Evolutionary conservation across 2,329 filamentous ascomycete species (phyloP).

Genomic region (Xenosphaeropsis pyriputrescens): DNA sequence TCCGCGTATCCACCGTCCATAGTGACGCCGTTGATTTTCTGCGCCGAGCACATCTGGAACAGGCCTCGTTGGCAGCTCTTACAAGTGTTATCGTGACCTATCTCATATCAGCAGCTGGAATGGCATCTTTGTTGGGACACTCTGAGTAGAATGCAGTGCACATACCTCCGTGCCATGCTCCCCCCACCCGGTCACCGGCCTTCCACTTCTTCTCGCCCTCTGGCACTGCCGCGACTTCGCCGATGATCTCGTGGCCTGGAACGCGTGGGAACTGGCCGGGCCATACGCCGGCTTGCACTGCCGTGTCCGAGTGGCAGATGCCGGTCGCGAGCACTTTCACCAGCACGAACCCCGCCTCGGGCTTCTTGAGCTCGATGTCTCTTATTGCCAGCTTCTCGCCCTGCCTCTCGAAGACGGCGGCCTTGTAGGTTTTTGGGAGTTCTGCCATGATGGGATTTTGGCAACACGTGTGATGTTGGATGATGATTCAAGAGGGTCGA

Average conservation of each 20-base stretch:
- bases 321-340: slow-evolving; percentile 61
- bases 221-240: slow-evolving; percentile 47
- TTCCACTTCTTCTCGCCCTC: slow-evolving; percentile 40
- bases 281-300: slow-evolving; percentile 30
- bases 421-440: slow-evolving; percentile 53
- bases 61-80: slow-evolving; percentile 44
- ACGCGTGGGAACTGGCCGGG: slow-evolving; percentile 43
- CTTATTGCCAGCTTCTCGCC: slow-evolving; percentile 39
- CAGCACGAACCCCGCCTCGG: slow-evolving; percentile 43
- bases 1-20: slow-evolving; percentile 54
- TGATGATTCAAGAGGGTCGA: too few species aligned
- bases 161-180: slow-evolving; percentile 49
- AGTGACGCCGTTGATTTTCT: slow-evolving; percentile 47
- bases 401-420: slow-evolving; percentile 40
- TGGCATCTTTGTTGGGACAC: not conserved
- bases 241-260: slow-evolving; percentile 60
- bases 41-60: slow-evolving; percentile 56
- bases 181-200: slow-evolving; percentile 52
- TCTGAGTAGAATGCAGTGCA: not conserved
- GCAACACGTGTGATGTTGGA: too few species aligned
- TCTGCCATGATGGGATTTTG: slow-evolving; percentile 8
- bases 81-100: slow-evolving; percentile 47
- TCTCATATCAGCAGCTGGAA: not conserved
- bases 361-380: slow-evolving; percentile 40
- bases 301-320: slow-evolving; percentile 51